Conservation (phyloP, 31 red algal species). For the Endocladia muricata region DNA sequence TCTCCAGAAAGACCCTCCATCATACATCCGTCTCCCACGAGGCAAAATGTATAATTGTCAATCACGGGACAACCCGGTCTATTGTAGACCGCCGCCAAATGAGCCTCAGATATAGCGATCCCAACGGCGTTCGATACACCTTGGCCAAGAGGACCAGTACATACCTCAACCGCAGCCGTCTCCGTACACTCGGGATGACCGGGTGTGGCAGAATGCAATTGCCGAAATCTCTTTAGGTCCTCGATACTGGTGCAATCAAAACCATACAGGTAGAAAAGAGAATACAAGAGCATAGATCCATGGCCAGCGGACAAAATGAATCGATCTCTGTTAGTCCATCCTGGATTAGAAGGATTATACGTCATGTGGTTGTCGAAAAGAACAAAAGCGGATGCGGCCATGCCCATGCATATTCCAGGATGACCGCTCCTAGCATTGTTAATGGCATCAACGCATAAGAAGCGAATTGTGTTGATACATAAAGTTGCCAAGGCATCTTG, state of each 20-base stretch:
- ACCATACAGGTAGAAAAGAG: conserved; percentile 77
- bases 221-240: conserved; percentile 90
- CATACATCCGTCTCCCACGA: conserved; percentile 91
- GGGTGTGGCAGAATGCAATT: conserved; percentile 73
- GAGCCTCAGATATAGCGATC: conserved; percentile 83
- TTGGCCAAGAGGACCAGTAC: conserved; percentile 91
- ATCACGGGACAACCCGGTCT: conserved; percentile 69
- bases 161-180: conserved; percentile 83
- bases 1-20: conserved; percentile 89
- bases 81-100: conserved; percentile 85
- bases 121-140: conserved; percentile 94
- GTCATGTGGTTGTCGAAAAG: conserved; percentile 84
- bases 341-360: conserved; percentile 92
- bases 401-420: conserved; percentile 90
- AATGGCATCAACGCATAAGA: conserved; percentile 88
- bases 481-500: conserved; percentile 26
- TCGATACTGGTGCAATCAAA: conserved; percentile 86
- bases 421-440: conserved; percentile 89
- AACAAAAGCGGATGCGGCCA: conserved; percentile 71
- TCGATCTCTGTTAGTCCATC: conserved; percentile 86
- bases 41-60: conserved; percentile 86
- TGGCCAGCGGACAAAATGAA: conserved; percentile 95
- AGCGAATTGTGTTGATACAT: conserved; percentile 90
- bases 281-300: conserved; percentile 94
- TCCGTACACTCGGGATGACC: conserved; percentile 92